These are phyloP conservation scores for Podila clonocystis DNA, from an alignment of 192 early-diverging fungal species.

Conservation along the genomic window DNA sequence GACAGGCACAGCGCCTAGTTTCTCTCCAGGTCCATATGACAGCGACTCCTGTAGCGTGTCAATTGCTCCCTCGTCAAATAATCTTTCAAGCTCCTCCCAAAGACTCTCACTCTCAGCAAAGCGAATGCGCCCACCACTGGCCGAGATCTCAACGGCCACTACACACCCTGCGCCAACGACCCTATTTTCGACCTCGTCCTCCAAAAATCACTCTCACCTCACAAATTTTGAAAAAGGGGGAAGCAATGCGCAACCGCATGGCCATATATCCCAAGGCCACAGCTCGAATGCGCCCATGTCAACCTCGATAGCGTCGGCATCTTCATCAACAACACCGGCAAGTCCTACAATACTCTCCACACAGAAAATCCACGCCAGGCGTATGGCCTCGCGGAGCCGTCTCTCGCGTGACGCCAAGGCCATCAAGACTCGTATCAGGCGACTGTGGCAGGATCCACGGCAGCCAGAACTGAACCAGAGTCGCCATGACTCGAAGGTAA, in stretches of 20 bases:
- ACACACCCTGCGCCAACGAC: neutral
- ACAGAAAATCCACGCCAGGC: neutral
- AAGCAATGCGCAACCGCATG: neutral
- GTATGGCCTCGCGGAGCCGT: neutral
- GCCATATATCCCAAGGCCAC: neutral
- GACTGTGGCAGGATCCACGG: conserved; percentile 33
- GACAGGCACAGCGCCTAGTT: conserved; percentile 9
- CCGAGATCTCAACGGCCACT: conserved; percentile 25
- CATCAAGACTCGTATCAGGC: conserved; percentile 26
- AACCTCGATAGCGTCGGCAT: too few relatives aligned
- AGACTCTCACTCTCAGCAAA: conserved; percentile 24
- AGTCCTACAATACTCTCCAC: neutral
- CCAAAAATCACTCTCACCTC: neutral
- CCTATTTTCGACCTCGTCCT: neutral
- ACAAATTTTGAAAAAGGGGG: neutral
- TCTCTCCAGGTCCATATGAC: neutral
- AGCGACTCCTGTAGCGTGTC: neutral
- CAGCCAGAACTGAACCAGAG: conserved; percentile 6
- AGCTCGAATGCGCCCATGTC: neutral
- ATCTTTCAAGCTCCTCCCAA: neutral
- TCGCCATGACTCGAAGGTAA: conserved; percentile 33
- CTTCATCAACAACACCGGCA: neutral
- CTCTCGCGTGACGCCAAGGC: conserved; percentile 21
- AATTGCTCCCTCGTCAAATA: neutral
- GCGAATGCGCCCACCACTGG: conserved; percentile 29